Percentiles rank a stretch among this genome's conserved stretches.
These are phyloP conservation scores for Dryadomyces quercus-mongolicae DNA, from an alignment of 2,329 filamentous ascomycete genomes.

Conservation along the genomic window DNA sequence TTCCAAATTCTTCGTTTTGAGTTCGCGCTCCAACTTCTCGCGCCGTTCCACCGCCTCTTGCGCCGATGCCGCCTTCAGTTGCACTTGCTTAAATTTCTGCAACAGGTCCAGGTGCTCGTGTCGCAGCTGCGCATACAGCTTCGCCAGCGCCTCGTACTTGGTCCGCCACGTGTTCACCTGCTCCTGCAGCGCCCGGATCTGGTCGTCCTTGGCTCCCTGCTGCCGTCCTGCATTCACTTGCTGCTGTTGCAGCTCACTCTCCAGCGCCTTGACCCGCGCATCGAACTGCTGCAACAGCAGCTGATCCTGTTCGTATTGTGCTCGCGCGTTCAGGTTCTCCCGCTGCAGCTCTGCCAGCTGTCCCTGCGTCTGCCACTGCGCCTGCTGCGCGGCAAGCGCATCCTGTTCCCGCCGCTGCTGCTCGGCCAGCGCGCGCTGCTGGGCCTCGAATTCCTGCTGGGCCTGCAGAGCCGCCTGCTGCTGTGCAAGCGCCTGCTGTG, in stretches of 20 bases:
- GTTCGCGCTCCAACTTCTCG: conserved; percentile 90
- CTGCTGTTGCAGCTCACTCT: conserved; percentile 73
- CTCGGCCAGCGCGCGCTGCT: conserved; percentile 76
- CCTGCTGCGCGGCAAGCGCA: conserved; percentile 76
- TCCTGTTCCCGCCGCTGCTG: conserved; percentile 88
- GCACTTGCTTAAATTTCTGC: conserved; percentile 91
- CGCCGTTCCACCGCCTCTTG: conserved; percentile 92
- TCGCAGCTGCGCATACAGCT: conserved; percentile 90
- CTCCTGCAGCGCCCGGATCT: conserved; percentile 84
- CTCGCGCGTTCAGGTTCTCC: conserved; percentile 86
- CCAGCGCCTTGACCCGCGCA: conserved; percentile 81
- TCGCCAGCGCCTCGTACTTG: conserved; percentile 93
- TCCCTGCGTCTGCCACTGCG: conserved; percentile 87
- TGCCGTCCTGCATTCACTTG: conserved; percentile 78
- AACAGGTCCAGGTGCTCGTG: conserved; percentile 91
- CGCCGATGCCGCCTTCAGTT: conserved; percentile 90
- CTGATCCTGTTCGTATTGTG: conserved; percentile 95
- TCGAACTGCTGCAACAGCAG: conserved; percentile 96
- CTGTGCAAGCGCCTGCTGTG: conserved; percentile 68
- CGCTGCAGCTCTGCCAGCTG: conserved; percentile 90
- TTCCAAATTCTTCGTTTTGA: conserved; percentile 99
- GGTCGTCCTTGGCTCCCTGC: conserved; percentile 80
- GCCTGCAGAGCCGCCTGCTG: conserved; percentile 74
- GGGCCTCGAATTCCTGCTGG: conserved; percentile 91
- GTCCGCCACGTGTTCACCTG: conserved; percentile 96